Evolutionary conservation across 345 rosid genomes (phyloP), one percentile per base, ranked within the genome.

Genomic region (Luvunga scandens): DNA sequence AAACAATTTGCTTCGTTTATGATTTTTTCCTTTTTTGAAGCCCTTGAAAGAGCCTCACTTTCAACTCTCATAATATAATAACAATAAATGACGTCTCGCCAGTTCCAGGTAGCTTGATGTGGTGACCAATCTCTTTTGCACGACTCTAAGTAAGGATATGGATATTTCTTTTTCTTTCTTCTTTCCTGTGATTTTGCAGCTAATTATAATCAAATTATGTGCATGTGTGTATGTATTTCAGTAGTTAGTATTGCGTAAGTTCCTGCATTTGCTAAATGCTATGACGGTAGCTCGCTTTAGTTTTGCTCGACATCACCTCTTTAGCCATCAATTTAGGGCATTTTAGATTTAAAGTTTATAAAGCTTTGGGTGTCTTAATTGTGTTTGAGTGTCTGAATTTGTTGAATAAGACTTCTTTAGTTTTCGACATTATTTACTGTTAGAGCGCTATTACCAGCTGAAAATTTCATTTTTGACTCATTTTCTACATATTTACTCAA

Each of bases 71-170:
- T 62, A 88, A 91, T 80, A 94, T 96, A 89, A 89, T 86, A 38
- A 98, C 99, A 70, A 84, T 97, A 71, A n/a, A 96, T 96, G 99
- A 96, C 99, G 24, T 92, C 99, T 78, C 94, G 97, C 53, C 99
- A 96, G 78, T 96, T 94, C 84, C 98, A 94, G 79, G 98, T 96
- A 78, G 99, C 82, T 89, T 85, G 98, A 94, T 86, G 99, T 96
- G 78, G 83, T 96, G 92, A 91, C 93, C 36, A 94, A 94, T 85
- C 98, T 96, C 78, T 84, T 96, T 96, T 88, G 98, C 98, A 30
- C 89, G 98, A 81, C 95, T 83, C 80, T 88, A 96, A 92, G 99
- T 96, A 80, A 91, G 97, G 72, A 81, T 72, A 59, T 82, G 78
- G 24, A 68, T 65, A 22, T 77, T 79, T 62, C 42, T 60, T 56